Evolutionary conservation across 306 rosid species (phyloP).

Genomic region (Rosa lucieae): DNA sequence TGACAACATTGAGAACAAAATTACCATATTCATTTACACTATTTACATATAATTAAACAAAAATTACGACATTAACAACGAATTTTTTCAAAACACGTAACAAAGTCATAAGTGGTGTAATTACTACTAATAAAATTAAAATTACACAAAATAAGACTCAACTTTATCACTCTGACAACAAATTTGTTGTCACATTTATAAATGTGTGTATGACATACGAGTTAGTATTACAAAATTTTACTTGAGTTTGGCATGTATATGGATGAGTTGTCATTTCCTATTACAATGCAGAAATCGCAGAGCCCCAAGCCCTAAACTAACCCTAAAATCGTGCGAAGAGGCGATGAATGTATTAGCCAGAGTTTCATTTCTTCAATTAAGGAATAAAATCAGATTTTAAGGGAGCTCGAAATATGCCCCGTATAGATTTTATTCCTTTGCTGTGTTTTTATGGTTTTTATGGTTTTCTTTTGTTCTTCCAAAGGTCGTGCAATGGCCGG

Average conservation of each 20-base stretch:
- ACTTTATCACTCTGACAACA: no score
- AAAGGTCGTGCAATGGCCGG: conserved; percentile 89
- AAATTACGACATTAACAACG: no score
- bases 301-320: not conserved
- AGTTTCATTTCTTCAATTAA: conserved; percentile 16
- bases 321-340: conserved; percentile 28
- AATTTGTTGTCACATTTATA: no score
- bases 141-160: no score
- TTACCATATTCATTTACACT: no score
- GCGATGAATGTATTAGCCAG: conserved; percentile 18
- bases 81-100: no score
- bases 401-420: conserved; percentile 11
- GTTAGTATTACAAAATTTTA: no score
- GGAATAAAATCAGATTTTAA: conserved; percentile 57
- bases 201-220: no score
- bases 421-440: conserved; percentile 50
- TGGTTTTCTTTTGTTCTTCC: conserved; percentile 28
- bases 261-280: not conserved
- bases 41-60: no score
- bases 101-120: no score
- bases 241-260: not conserved
- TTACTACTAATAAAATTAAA: no score
- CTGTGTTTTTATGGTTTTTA: conserved; percentile 2
- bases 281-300: not conserved
- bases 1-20: no score